These are phyloP conservation scores for Rubroboletus satanas DNA, from an alignment of 768 basidiomycete species.

Conservation along the genomic window DNA sequence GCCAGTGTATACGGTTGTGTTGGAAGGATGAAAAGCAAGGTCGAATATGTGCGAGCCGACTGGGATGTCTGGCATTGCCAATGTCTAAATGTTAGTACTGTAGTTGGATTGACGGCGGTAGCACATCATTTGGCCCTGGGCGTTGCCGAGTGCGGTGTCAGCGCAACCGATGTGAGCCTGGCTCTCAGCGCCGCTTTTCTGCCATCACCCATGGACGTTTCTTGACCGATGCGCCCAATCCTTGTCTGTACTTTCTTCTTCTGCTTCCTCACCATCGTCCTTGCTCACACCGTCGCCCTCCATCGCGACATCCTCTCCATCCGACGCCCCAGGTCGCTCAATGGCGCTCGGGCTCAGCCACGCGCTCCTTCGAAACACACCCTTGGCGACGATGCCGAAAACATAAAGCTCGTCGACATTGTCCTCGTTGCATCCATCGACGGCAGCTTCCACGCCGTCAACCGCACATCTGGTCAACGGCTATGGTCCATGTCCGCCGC, in stretches of 20 bases:
- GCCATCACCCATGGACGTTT: slow-evolving; percentile 25
- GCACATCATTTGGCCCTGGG: not conserved
- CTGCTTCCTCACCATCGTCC: slow-evolving; percentile 27
- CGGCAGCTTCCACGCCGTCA: slow-evolving; percentile 91
- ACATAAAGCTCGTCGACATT: slow-evolving; percentile 70
- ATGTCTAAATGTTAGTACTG: not conserved
- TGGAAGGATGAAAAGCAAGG: slow-evolving; percentile 77
- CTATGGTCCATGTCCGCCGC: slow-evolving; percentile 87
- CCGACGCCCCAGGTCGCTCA: slow-evolving; percentile 12
- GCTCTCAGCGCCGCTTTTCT: not conserved
- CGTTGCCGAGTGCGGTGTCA: slow-evolving; percentile 2
- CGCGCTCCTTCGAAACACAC: slow-evolving; percentile 8
- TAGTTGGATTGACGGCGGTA: not conserved
- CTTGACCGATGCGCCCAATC: slow-evolving; percentile 35
- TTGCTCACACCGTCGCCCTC: slow-evolving; percentile 33
- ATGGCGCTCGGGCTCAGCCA: slow-evolving; percentile 22
- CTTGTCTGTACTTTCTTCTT: slow-evolving; percentile 24
- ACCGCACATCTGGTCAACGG: slow-evolving; percentile 74
- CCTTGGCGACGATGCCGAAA: slow-evolving; percentile 26
- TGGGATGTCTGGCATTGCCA: slow-evolving; percentile 56
- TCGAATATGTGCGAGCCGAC: slow-evolving; percentile 84
- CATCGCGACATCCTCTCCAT: slow-evolving; percentile 28
- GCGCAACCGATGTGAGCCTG: not conserved
- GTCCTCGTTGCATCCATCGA: slow-evolving; percentile 92
- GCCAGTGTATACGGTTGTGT: slow-evolving; percentile 67